These are phyloP conservation scores for Hypomyces perniciosus DNA, from an alignment of 2,329 filamentous ascomycete species.

Conservation along the genomic window DNA sequence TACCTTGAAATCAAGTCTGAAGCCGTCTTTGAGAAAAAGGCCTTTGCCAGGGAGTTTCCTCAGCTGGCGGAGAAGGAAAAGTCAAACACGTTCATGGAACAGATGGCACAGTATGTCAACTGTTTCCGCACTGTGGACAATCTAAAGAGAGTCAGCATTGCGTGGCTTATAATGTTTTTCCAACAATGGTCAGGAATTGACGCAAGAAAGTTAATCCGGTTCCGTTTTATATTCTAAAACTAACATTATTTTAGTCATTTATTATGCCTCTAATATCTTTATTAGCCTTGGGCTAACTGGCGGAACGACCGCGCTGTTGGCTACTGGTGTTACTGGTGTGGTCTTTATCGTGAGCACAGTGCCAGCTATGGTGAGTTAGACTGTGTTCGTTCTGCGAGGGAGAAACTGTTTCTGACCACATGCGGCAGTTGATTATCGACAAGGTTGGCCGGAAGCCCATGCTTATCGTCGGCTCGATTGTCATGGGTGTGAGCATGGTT, in stretches of 20 bases:
- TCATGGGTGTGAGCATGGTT: constrained; percentile 35
- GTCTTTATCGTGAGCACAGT: constrained; percentile 50
- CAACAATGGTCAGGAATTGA: constrained; percentile 37
- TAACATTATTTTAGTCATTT: constrained; percentile 37
- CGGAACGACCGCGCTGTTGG: constrained; percentile 54
- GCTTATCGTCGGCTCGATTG: constrained; percentile 30
- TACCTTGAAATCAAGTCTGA: constrained; percentile 81
- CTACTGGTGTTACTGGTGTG: constrained; percentile 66
- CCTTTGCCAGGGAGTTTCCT: constrained; percentile 54
- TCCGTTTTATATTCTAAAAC: neutral
- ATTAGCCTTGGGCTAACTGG: constrained; percentile 55
- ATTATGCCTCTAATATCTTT: constrained; percentile 51
- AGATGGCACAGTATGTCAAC: constrained; percentile 46
- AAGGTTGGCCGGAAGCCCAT: constrained; percentile 36
- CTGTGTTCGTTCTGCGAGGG: too few relatives aligned
- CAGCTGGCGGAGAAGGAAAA: constrained; percentile 35
- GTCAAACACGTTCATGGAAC: constrained; percentile 35
- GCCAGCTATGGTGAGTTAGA: constrained; percentile 23
- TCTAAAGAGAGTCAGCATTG: constrained; percentile 52
- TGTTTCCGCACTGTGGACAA: constrained; percentile 43
- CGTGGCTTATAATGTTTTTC: constrained; percentile 60
- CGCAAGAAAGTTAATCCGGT: neutral
- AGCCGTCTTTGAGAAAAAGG: constrained; percentile 68
- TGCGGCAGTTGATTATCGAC: constrained; percentile 28
- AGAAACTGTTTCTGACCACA: neutral